Conservation (phyloP, 805 yeast species). For the Teunomyces funiuensis region DNA sequence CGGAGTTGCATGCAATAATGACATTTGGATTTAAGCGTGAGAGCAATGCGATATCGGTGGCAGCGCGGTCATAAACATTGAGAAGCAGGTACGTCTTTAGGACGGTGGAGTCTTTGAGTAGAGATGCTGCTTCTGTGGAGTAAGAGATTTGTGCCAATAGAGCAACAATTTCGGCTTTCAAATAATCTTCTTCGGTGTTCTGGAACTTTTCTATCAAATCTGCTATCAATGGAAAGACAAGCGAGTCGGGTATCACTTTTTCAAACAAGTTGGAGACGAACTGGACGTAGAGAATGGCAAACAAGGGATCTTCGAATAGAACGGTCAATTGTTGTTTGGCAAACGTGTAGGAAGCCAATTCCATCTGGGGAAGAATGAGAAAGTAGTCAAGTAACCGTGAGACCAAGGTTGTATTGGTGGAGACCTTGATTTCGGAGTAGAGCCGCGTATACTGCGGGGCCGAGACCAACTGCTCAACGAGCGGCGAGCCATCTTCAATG, state of each 20-base stretch:
- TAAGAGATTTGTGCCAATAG: conserved; percentile 22
- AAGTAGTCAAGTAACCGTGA: conserved; percentile 15
- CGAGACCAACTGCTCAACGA: not conserved
- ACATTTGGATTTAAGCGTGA: conserved; percentile 15
- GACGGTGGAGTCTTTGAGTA: conserved; percentile 11
- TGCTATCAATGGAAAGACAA: not conserved
- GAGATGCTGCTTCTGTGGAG: conserved; percentile 6
- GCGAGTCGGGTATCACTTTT: not conserved
- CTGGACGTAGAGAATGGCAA: conserved; percentile 22
- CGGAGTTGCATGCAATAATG: conserved; percentile 11
- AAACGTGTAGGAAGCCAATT: conserved; percentile 3
- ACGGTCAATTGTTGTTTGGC: conserved; percentile 13
- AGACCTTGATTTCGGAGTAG: not conserved
- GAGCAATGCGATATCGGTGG: conserved; percentile 15
- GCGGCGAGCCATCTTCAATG: conserved; percentile 1
- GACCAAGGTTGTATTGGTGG: conserved; percentile 15
- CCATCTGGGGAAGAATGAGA: conserved; percentile 5
- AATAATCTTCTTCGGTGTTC: conserved; percentile 4
- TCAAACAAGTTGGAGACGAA: conserved; percentile 25
- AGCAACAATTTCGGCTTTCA: conserved; percentile 19
- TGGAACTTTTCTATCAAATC: not conserved
- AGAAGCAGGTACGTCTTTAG: conserved; percentile 21
- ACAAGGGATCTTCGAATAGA: conserved; percentile 23
- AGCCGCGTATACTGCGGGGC: not conserved
- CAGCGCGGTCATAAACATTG: conserved; percentile 11